Evolutionary conservation across 768 basidiomycete species (phyloP), one percentile per base, ranked within the genome.

Genomic region (Sarcodon aspratus): DNA sequence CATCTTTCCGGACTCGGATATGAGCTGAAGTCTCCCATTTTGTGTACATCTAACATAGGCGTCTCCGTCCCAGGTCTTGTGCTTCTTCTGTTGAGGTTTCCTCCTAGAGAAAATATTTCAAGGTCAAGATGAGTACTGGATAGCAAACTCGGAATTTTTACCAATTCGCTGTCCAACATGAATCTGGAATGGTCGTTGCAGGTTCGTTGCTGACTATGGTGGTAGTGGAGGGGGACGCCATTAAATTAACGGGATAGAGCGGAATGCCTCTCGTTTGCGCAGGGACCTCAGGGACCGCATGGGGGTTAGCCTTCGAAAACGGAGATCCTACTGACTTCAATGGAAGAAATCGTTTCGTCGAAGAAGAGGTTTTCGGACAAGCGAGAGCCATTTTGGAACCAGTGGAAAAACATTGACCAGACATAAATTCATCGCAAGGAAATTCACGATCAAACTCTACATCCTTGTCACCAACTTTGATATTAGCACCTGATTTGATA

Each of bases 1-100:
- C 87, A 79, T 61, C 66, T 80, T 78, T 3, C 88, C 88, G 48
- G 75, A 73, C 57, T 86, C 83, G 3, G 81, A 77, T 36, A 85
- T 64, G 68, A 88, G 74, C 1, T 70, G 73, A 17, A 86, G 59
- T 50, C 74, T 76, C 10, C 71, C 70, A 17, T 67, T 70, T 33
- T 63, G 17, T 60, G 35, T 70, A 67, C 32, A 77, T 75, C 17
- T 42, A 21, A 85, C 68, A 62, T 74, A 84, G 7, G 73, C 80
- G 52, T 82, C 87, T 2, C 82, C 88, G 49, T 92, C 89, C 90
- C 92, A 93, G 0, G 81, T 85, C 59, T 86, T 85, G 55, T 89
- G 76, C 63, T 92, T 92, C 68, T 73, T 86, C 57, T 81, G 77
- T 47, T 76, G 66, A 10, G 70, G 76, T 56, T 82, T 85, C 35